These are phyloP conservation scores for Penicillium mononematosum DNA, from an alignment of 495 filamentous ascomycete species.

Conservation along the genomic window DNA sequence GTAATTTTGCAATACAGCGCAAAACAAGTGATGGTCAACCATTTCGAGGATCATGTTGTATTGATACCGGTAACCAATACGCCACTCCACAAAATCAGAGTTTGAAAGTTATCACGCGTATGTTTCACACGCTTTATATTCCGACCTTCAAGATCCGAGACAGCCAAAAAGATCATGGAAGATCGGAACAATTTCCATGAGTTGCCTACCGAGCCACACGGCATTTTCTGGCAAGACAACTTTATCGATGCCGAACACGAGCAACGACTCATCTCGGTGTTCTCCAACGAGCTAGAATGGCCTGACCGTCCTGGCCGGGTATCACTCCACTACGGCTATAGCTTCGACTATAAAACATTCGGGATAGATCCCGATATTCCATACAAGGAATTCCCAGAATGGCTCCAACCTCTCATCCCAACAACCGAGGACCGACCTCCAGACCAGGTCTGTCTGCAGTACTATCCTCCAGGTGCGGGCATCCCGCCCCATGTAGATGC, in stretches of 20 bases:
- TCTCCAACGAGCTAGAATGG: slow-evolving; percentile 35
- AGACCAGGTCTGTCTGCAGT: slow-evolving; percentile 46
- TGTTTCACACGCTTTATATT: neutral
- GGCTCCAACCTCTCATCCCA: slow-evolving; percentile 40
- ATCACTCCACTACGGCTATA: slow-evolving; percentile 45
- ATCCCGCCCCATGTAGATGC: slow-evolving; percentile 45
- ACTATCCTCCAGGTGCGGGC: slow-evolving; percentile 42
- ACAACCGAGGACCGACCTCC: slow-evolving; percentile 36
- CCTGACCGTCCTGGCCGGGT: slow-evolving; percentile 37
- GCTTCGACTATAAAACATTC: slow-evolving; percentile 47
- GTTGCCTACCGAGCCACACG: slow-evolving; percentile 30
- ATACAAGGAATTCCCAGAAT: slow-evolving; percentile 40
- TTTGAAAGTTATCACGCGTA: slow-evolving; percentile 5
- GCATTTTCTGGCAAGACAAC: slow-evolving; percentile 36
- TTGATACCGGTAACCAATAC: slow-evolving; percentile 8
- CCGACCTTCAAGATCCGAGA: neutral
- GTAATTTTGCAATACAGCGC: neutral
- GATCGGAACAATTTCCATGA: slow-evolving; percentile 24
- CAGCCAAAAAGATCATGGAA: slow-evolving; percentile 4
- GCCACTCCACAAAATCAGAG: slow-evolving; percentile 1
- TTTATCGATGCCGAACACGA: slow-evolving; percentile 38
- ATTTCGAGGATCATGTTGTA: neutral
- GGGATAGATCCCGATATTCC: slow-evolving; percentile 40
- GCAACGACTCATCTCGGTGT: slow-evolving; percentile 34
- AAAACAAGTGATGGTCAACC: neutral